Conservation (phyloP, 1,284 basidiomycete genomes). For the Rhodotorula sp. region DNA sequence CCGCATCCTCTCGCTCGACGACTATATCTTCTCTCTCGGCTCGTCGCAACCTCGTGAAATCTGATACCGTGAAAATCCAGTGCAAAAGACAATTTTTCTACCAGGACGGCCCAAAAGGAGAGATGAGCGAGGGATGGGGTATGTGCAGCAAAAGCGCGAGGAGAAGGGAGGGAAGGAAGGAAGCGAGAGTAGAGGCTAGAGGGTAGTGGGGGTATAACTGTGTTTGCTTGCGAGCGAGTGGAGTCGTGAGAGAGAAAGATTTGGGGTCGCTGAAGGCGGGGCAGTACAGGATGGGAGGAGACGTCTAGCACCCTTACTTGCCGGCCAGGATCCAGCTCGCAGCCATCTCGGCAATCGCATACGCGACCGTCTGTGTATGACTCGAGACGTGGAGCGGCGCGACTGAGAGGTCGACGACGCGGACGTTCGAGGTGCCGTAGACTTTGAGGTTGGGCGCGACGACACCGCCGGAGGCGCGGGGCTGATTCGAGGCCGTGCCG, state of each 20-base stretch:
- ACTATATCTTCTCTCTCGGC: no score
- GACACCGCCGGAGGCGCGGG: constrained; percentile 48
- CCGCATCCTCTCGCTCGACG: no score
- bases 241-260: neutral
- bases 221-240: no score
- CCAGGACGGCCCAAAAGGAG: no score
- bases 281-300: neutral
- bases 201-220: no score
- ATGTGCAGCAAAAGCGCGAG: no score
- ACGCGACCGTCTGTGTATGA: constrained; percentile 20
- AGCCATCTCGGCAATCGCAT: constrained; percentile 34
- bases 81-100: no score
- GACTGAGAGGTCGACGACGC: constrained; percentile 58
- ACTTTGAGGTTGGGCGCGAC: constrained; percentile 52
- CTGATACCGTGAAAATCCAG: no score
- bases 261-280: neutral
- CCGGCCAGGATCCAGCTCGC: constrained; percentile 18
- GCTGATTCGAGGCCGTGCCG: constrained; percentile 50
- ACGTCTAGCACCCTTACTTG: neutral
- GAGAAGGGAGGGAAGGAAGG: no score
- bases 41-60: no score
- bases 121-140: no score
- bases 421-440: constrained; percentile 58
- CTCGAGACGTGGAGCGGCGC: constrained; percentile 43
- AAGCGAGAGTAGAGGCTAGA: no score